These are phyloP conservation scores for Rhizophora mangle DNA, from an alignment of 345 rosid genomes.

Conservation along the genomic window DNA sequence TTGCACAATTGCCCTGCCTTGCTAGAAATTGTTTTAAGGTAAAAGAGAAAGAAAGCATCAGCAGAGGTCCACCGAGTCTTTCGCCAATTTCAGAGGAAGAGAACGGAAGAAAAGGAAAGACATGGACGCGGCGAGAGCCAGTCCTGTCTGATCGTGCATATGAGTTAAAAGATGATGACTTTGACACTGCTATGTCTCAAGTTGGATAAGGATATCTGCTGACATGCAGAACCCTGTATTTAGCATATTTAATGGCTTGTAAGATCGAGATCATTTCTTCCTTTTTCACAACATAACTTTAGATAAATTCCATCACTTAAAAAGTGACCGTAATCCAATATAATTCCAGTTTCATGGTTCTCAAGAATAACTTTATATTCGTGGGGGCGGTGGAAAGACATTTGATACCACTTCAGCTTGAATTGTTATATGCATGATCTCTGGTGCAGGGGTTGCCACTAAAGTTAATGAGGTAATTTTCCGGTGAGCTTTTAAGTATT, in stretches of 20 bases:
- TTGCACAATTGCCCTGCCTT: constrained; percentile 20
- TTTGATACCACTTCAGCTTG: constrained; percentile 22
- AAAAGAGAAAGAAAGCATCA: constrained; percentile 2
- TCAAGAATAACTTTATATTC: constrained; percentile 28
- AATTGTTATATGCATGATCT: background rate
- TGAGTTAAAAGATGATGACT: constrained; percentile 18
- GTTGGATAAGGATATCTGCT: constrained; percentile 27
- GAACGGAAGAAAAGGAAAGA: constrained; percentile 12
- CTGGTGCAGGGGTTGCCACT: background rate
- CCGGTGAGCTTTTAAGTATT: constrained; percentile 1
- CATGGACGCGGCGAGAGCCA: constrained; percentile 25
- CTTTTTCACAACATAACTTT: constrained; percentile 5
- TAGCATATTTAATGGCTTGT: constrained; percentile 20
- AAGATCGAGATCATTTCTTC: constrained; percentile 20
- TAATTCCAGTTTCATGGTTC: constrained; percentile 11
- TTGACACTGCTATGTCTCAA: constrained; percentile 12
- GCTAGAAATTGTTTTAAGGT: constrained; percentile 15
- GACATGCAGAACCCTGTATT: constrained; percentile 4
- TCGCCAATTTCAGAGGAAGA: background rate
- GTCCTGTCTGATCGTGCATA: constrained; percentile 15
- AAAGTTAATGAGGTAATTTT: background rate
- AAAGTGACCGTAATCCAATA: constrained; percentile 14
- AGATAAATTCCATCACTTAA: constrained; percentile 1
- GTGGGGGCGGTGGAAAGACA: constrained; percentile 23
- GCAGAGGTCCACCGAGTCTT: constrained; percentile 14